Percentiles rank a stretch among this genome's conserved stretches.
Conservation (phyloP, 2,329 filamentous ascomycete genomes). For the Elsinoe arachidis region DNA sequence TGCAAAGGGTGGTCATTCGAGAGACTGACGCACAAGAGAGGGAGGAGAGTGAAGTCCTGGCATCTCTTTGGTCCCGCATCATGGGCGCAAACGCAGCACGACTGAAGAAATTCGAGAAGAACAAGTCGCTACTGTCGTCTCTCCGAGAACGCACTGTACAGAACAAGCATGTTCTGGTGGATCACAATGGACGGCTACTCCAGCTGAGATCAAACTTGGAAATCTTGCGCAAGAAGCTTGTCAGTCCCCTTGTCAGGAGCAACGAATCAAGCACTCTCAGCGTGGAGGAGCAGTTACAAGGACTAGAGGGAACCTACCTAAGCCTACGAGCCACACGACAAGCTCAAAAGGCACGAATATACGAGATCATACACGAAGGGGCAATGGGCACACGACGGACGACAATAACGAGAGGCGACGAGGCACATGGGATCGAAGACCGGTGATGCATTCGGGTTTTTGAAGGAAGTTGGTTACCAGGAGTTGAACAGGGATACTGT, state of each 20-base stretch:
- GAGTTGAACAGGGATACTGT: background rate
- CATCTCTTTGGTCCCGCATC: conserved; percentile 75
- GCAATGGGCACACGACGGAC: conserved; percentile 20
- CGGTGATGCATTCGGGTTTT: conserved; percentile 4
- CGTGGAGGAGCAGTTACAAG: conserved; percentile 76
- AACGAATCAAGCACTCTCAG: conserved; percentile 60
- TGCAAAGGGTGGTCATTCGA: conserved; percentile 75
- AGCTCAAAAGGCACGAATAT: conserved; percentile 71
- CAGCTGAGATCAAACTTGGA: conserved; percentile 82
- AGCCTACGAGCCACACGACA: conserved; percentile 69
- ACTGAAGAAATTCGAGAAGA: conserved; percentile 87
- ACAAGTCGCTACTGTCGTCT: conserved; percentile 67
- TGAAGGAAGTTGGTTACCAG: background rate
- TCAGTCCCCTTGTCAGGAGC: conserved; percentile 71
- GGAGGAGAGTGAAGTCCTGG: conserved; percentile 70
- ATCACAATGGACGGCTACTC: conserved; percentile 76
- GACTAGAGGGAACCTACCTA: conserved; percentile 68
- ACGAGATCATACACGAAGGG: conserved; percentile 66
- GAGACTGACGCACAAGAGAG: conserved; percentile 76
- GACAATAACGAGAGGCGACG: conserved; percentile 11
- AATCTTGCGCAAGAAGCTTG: conserved; percentile 70
- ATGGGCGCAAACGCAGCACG: conserved; percentile 66
- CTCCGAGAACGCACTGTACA: conserved; percentile 75
- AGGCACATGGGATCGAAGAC: conserved; percentile 17
- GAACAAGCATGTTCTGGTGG: conserved; percentile 78